phyloP scores from a whole-genome alignment of 2,329 filamentous ascomycete genomes.

The Hypoxylon sp. region DNA sequence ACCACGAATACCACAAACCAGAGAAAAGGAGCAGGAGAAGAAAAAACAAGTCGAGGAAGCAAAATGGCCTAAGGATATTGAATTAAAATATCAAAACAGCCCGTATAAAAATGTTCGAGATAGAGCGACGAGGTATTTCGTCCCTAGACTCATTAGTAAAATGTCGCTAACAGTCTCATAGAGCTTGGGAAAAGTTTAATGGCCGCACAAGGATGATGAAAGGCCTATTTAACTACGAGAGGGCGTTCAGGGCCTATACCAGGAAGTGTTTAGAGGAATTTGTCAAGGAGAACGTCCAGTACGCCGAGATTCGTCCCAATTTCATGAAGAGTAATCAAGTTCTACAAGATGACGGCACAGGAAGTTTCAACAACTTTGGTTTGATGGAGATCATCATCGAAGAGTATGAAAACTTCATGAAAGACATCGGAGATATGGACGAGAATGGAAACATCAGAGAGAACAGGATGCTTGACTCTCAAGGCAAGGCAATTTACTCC shows the following conservation, averaged over 20 bases:
- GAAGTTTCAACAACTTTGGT: slow-evolving; percentile 61
- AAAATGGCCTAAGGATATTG: slow-evolving; percentile 41
- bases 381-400: slow-evolving; percentile 69
- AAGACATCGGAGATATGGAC: slow-evolving; percentile 54
- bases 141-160: neutral
- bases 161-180: slow-evolving; percentile 49
- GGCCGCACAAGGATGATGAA: slow-evolving; percentile 73
- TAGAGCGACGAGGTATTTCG: slow-evolving; percentile 48
- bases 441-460: slow-evolving; percentile 45
- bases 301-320: slow-evolving; percentile 73
- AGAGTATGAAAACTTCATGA: slow-evolving; percentile 62
- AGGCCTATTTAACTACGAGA: slow-evolving; percentile 71
- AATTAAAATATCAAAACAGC: slow-evolving; percentile 35
- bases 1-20: neutral
- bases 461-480: slow-evolving; percentile 30
- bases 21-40: slow-evolving; percentile 27
- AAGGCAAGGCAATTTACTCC: slow-evolving; percentile 31
- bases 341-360: slow-evolving; percentile 63
- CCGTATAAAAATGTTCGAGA: slow-evolving; percentile 39
- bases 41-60: slow-evolving; percentile 34
- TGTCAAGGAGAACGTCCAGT: slow-evolving; percentile 71
- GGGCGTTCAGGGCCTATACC: slow-evolving; percentile 70
- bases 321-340: slow-evolving; percentile 70
- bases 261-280: slow-evolving; percentile 68
- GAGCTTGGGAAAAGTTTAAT: slow-evolving; percentile 74